Conservation (phyloP, 2,329 filamentous ascomycete species). For the Periconia digitata region DNA sequence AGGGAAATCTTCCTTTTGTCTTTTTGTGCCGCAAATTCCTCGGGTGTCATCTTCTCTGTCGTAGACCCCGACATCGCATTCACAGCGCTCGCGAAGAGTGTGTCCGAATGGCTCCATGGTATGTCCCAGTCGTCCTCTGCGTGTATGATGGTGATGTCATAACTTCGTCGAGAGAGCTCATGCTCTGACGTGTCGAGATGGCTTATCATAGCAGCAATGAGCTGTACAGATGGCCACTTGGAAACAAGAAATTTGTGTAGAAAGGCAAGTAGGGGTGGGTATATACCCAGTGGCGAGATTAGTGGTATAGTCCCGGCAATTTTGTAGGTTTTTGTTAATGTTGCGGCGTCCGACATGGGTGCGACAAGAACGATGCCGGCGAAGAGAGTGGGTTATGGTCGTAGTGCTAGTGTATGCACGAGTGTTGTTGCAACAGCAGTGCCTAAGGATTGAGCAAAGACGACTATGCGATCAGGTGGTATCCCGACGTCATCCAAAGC, state of each 20-base stretch:
- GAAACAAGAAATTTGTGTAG: slow-evolving; percentile 52
- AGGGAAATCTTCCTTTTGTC: slow-evolving; percentile 40
- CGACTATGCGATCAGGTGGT: slow-evolving; percentile 57
- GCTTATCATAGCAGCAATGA: slow-evolving; percentile 49
- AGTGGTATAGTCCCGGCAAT: slow-evolving; percentile 59
- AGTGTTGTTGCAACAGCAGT: slow-evolving; percentile 55
- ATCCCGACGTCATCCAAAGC: slow-evolving; percentile 56
- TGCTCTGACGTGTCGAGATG: slow-evolving; percentile 23
- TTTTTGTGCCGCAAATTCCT: slow-evolving; percentile 53
- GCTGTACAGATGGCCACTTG: slow-evolving; percentile 56
- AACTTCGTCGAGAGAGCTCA: slow-evolving; percentile 39
- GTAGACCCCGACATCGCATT: slow-evolving; percentile 48
- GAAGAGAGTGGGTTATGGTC: slow-evolving; percentile 51
- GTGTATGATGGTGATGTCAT: slow-evolving; percentile 54
- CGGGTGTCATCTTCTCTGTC: slow-evolving; percentile 41
- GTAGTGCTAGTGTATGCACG: slow-evolving; percentile 46
- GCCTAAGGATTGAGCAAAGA: slow-evolving; percentile 63
- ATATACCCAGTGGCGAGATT: slow-evolving; percentile 53
- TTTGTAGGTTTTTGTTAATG: slow-evolving; percentile 59
- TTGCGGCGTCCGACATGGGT: slow-evolving; percentile 58
- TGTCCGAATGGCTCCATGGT: slow-evolving; percentile 53
- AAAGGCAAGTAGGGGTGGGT: slow-evolving; percentile 45
- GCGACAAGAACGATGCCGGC: slow-evolving; percentile 59
- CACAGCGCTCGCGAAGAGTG: slow-evolving; percentile 58
- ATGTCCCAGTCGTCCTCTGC: slow-evolving; percentile 57